Percentiles rank a stretch among this genome's conserved stretches.
phyloP scores from a whole-genome alignment of 208 protist species.

The Trypanosoma mega region DNA sequence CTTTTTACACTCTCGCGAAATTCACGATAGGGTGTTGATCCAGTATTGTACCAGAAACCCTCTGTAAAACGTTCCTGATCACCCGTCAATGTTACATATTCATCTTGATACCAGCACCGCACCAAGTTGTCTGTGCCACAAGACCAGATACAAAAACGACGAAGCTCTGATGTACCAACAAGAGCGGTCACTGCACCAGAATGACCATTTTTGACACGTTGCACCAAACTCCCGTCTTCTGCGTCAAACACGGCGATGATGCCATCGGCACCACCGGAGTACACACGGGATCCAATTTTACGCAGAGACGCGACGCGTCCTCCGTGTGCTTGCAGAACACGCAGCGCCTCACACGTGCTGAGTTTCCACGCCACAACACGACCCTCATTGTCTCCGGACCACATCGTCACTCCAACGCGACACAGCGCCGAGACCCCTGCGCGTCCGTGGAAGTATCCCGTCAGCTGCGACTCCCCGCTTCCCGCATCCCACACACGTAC shows the following conservation, averaged over 20 bases:
- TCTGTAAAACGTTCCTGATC: constrained; percentile 74
- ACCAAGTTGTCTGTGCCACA: constrained; percentile 56
- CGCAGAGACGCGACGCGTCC: constrained; percentile 52
- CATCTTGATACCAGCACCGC: constrained; percentile 89
- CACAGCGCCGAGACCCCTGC: constrained; percentile 66
- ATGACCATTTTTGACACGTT: constrained; percentile 53
- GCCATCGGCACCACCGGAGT: constrained; percentile 72
- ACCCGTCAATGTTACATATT: constrained; percentile 51
- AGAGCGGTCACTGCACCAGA: constrained; percentile 51
- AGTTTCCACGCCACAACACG: constrained; percentile 70
- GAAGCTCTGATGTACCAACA: constrained; percentile 52
- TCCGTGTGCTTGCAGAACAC: constrained; percentile 42
- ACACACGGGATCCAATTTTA: constrained; percentile 66
- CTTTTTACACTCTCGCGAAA: constrained; percentile 43
- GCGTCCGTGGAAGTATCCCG: constrained; percentile 73
- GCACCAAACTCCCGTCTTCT: constrained; percentile 42
- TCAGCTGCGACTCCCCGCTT: constrained; percentile 55
- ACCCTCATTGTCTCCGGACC: constrained; percentile 75
- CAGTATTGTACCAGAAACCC: constrained; percentile 62
- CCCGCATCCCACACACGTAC: constrained; percentile 87
- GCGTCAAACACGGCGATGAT: constrained; percentile 64
- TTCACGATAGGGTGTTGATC: constrained; percentile 80
- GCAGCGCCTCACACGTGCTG: constrained; percentile 63
- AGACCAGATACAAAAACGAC: constrained; percentile 84
- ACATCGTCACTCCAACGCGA: constrained; percentile 74